Conservation (phyloP, 305 asterid species). For the Caryopteris hybrid region DNA sequence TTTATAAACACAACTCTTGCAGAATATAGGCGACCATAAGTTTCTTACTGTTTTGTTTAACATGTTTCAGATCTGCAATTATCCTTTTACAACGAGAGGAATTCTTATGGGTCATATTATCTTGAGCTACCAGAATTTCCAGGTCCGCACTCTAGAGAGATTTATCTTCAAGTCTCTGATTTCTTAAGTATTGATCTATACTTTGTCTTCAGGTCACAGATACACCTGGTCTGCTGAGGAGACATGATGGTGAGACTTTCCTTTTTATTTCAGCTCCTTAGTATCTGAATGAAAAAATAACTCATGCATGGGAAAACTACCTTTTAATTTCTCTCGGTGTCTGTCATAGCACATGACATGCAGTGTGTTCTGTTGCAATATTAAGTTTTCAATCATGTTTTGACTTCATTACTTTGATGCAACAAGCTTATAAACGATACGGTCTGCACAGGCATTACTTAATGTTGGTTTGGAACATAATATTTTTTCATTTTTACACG, state of each 20-base stretch:
- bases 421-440: background rate
- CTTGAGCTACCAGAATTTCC: constrained; percentile 83
- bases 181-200: constrained; percentile 12
- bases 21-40: background rate
- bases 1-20: background rate
- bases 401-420: background rate
- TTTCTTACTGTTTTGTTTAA: constrained; percentile 13
- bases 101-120: constrained; percentile 92
- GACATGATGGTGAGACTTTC: constrained; percentile 65
- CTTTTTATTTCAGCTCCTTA: constrained; percentile 4
- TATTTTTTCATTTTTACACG: background rate
- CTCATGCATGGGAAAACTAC: background rate
- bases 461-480: background rate
- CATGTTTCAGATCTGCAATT: constrained; percentile 71
- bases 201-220: constrained; percentile 73
- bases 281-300: background rate
- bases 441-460: background rate
- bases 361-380: background rate
- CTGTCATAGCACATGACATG: background rate
- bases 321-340: background rate
- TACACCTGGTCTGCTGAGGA: constrained; percentile 84
- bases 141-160: constrained; percentile 40
- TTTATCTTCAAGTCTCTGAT: constrained; percentile 4
- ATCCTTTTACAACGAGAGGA: constrained; percentile 96
- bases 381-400: background rate